Conservation (phyloP, 768 basidiomycete genomes). For the Phaffia australis region DNA sequence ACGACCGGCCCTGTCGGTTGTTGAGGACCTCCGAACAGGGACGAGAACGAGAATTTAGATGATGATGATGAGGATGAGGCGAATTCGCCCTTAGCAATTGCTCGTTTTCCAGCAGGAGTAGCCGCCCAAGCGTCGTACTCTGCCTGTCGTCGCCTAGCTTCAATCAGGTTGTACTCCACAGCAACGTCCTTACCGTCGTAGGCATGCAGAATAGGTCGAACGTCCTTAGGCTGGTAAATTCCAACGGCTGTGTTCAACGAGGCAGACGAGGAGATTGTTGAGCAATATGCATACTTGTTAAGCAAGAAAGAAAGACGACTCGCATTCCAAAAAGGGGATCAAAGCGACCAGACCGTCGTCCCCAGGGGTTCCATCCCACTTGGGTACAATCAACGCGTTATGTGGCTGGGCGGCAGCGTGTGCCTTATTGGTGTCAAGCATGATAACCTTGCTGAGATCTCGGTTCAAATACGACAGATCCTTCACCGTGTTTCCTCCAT, state of each 20-base stretch:
- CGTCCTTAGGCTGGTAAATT: conserved; percentile 76
- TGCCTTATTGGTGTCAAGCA: conserved; percentile 64
- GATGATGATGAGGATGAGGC: background rate
- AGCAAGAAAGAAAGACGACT: conserved; percentile 29
- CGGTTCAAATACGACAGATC: conserved; percentile 92
- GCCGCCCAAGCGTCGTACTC: conserved; percentile 23
- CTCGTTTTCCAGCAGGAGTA: conserved; percentile 18
- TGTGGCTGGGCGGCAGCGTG: conserved; percentile 72
- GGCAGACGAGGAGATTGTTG: background rate
- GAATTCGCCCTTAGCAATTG: conserved; percentile 17
- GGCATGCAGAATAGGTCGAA: conserved; percentile 71
- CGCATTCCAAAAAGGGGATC: conserved; percentile 94
- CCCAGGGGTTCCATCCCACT: conserved; percentile 72
- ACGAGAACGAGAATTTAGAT: background rate
- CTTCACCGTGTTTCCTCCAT: conserved; percentile 63
- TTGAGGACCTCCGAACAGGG: conserved; percentile 14
- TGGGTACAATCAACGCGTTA: conserved; percentile 70
- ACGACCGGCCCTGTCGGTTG: background rate
- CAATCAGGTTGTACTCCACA: conserved; percentile 74
- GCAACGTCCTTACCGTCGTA: conserved; percentile 84
- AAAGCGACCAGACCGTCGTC: conserved; percentile 70
- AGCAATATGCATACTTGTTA: background rate
- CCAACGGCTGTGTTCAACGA: conserved; percentile 56
- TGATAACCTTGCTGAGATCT: conserved; percentile 75
- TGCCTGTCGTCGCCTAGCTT: conserved; percentile 45